Percentiles rank a stretch among this genome's conserved stretches.
phyloP scores from a whole-genome alignment of 768 basidiomycete genomes.

The Boletus reticuloceps region DNA sequence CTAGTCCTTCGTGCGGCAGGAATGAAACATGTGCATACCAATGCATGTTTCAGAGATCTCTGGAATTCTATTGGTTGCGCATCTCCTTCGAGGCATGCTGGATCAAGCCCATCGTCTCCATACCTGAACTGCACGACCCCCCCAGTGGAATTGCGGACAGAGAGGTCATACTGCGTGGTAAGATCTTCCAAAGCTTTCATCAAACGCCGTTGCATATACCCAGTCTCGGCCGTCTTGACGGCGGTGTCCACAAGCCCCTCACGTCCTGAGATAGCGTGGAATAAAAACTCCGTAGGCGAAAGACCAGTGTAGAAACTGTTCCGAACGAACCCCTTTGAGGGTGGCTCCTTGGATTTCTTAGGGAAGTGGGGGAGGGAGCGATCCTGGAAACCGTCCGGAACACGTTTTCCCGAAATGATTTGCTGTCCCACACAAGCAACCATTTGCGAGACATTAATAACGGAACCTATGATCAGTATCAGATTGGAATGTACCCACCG shows the following conservation, averaged over 20 bases:
- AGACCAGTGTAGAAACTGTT: slow-evolving; percentile 96
- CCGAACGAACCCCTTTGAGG: slow-evolving; percentile 96
- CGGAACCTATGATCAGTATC: slow-evolving; percentile 66
- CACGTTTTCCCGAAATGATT: slow-evolving; percentile 96
- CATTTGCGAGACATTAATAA: slow-evolving; percentile 99
- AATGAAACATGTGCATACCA: slow-evolving; percentile 41
- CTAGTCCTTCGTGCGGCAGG: background rate
- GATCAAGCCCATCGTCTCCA: slow-evolving; percentile 96
- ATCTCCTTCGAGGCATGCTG: slow-evolving; percentile 94
- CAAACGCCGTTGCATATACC: slow-evolving; percentile 97
- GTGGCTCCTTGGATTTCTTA: slow-evolving; percentile 94
- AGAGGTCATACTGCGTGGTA: slow-evolving; percentile 92
- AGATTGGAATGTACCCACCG: background rate
- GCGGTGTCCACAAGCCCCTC: slow-evolving; percentile 99
- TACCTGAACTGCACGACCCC: slow-evolving; percentile 97
- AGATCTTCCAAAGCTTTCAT: slow-evolving; percentile 99
- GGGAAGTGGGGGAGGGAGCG: slow-evolving; percentile 98
- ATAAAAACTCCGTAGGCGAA: slow-evolving; percentile 91
- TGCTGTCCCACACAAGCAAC: slow-evolving; percentile 99
- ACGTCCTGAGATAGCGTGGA: slow-evolving; percentile 98
- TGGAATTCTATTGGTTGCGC: slow-evolving; percentile 89
- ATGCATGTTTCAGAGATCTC: slow-evolving; percentile 83
- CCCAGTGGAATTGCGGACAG: slow-evolving; percentile 91
- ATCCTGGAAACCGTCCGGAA: slow-evolving; percentile 98
- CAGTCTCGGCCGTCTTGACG: slow-evolving; percentile 99